Conservation (phyloP, 2,329 filamentous ascomycete species). For the Arachnopeziza araneosa region DNA sequence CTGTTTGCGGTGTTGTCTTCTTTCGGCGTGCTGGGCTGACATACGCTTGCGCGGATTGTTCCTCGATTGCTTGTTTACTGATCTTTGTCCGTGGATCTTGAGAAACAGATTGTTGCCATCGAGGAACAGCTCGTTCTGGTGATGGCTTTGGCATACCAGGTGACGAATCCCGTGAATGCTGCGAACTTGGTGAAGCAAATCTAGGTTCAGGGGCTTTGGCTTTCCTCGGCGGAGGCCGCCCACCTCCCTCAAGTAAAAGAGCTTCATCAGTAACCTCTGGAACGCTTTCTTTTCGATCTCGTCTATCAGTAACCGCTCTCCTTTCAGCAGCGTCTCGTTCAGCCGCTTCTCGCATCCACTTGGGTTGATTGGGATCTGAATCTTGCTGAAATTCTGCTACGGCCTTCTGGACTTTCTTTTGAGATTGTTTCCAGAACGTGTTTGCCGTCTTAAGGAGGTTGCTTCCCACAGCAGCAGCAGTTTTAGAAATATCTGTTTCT, state of each 20-base stretch:
- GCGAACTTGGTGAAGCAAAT: constrained; percentile 15
- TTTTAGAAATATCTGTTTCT: constrained; percentile 72
- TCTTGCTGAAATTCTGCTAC: constrained; percentile 76
- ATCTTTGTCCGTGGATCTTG: constrained; percentile 55
- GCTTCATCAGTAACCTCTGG: constrained; percentile 62
- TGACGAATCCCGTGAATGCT: constrained; percentile 42
- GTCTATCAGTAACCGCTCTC: constrained; percentile 31
- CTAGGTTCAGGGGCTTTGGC: constrained; percentile 23
- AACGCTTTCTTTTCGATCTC: constrained; percentile 5
- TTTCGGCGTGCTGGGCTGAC: constrained; percentile 80
- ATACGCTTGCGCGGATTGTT: constrained; percentile 77
- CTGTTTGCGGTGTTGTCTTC: constrained; percentile 48
- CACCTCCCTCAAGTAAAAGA: constrained; percentile 68
- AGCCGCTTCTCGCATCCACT: constrained; percentile 82
- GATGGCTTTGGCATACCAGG: constrained; percentile 42
- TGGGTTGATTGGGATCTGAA: constrained; percentile 72
- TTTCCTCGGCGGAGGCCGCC: constrained; percentile 44
- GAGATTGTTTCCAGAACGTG: constrained; percentile 88
- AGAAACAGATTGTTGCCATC: constrained; percentile 50
- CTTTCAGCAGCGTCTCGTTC: constrained; percentile 33
- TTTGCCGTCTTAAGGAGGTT: constrained; percentile 91
- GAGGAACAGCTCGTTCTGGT: constrained; percentile 42
- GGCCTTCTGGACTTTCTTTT: constrained; percentile 88
- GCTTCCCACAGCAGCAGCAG: constrained; percentile 75
- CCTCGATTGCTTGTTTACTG: constrained; percentile 68